Evolutionary conservation across 768 basidiomycete species (phyloP).

Genomic region (Amanita rimosa): DNA sequence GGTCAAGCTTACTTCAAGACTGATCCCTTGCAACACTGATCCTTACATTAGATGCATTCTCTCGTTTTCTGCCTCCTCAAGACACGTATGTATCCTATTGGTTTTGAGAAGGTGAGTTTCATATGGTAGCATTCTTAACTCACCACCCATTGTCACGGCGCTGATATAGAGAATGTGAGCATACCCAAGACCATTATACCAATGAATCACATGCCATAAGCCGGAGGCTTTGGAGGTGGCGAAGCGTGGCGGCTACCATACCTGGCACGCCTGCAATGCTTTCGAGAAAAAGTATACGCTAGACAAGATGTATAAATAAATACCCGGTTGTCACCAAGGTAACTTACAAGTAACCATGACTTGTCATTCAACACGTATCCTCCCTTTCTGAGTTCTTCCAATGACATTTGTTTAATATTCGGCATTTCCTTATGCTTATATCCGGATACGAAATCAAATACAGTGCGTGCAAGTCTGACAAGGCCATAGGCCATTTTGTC

Average conservation of each 20-base stretch:
- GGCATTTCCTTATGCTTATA: conserved; percentile 72
- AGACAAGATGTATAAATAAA: no score
- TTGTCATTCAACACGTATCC: conserved; percentile 67
- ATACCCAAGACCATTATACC: background rate
- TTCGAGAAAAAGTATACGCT: conserved; percentile 62
- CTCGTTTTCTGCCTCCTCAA: conserved; percentile 96
- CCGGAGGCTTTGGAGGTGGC: conserved; percentile 83
- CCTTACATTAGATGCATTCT: conserved; percentile 87
- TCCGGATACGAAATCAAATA: conserved; percentile 77
- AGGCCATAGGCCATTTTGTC: conserved; percentile 67
- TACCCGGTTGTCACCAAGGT: no score
- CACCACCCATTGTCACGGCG: conserved; percentile 43
- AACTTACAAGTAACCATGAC: conserved; percentile 67
- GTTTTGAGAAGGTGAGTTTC: conserved; percentile 10
- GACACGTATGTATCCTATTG: conserved; percentile 86
- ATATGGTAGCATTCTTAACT: conserved; percentile 7
- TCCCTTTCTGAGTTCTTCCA: conserved; percentile 62
- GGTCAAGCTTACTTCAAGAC: background rate
- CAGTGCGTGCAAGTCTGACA: conserved; percentile 45
- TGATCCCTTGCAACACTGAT: background rate
- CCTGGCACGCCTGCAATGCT: conserved; percentile 92
- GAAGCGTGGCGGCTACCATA: conserved; percentile 83
- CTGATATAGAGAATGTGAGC: conserved; percentile 15
- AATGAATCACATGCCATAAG: conserved; percentile 51
- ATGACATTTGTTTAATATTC: conserved; percentile 46